phyloP scores from a whole-genome alignment of 2,329 filamentous ascomycete species.

The Xylariaceae sp. region DNA sequence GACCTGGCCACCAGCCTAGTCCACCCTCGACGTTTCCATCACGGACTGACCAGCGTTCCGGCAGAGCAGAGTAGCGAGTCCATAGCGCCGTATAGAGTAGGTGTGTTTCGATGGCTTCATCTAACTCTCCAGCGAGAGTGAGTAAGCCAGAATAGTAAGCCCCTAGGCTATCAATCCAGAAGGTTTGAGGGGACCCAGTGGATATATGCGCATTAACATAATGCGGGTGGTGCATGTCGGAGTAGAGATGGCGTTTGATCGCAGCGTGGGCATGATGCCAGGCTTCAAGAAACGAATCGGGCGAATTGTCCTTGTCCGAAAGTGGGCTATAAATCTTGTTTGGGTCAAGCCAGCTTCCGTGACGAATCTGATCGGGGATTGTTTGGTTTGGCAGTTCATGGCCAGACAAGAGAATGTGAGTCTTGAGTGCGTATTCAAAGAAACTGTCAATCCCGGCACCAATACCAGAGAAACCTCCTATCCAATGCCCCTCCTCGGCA shows the following conservation, averaged over 20 bases:
- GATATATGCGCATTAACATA: constrained; percentile 89
- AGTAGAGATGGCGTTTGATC: constrained; percentile 91
- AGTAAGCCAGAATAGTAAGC: constrained; percentile 94
- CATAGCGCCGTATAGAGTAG: constrained; percentile 91
- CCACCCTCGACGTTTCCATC: constrained; percentile 85
- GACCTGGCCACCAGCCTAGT: constrained; percentile 91
- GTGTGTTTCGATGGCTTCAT: constrained; percentile 90
- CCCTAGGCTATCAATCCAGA: constrained; percentile 95
- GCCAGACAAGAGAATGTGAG: constrained; percentile 86
- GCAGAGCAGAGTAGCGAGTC: constrained; percentile 92
- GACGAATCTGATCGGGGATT: constrained; percentile 48
- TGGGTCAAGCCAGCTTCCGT: constrained; percentile 63
- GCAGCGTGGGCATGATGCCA: constrained; percentile 88
- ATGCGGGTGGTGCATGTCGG: constrained; percentile 84
- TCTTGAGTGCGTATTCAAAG: constrained; percentile 97
- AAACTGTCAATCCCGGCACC: constrained; percentile 98
- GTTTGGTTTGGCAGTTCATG: constrained; percentile 64
- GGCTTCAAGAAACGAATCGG: constrained; percentile 78
- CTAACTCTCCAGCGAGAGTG: constrained; percentile 83
- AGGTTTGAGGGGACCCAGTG: constrained; percentile 86
- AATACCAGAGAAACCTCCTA: constrained; percentile 88
- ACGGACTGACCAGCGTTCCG: constrained; percentile 90
- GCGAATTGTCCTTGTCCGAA: constrained; percentile 69
- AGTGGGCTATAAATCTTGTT: constrained; percentile 68
- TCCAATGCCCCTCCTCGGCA: constrained; percentile 89